Base-by-base conservation (phyloP, 768 basidiomycete species). In the Lanmaoa pseudosensibilis region DNA sequence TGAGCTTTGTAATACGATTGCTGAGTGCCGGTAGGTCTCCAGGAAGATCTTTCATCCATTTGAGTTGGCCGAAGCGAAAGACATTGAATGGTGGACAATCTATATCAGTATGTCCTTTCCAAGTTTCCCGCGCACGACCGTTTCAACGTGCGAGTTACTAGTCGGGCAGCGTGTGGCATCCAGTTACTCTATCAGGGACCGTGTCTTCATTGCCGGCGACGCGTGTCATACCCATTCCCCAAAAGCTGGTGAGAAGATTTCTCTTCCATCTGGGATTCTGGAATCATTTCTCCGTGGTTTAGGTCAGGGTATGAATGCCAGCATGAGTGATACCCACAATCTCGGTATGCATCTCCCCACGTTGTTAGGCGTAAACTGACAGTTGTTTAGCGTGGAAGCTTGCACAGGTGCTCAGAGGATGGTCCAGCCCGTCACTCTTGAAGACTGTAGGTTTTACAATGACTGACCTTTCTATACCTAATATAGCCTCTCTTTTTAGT, bases 301-400 rank as follows among this genome's bases (percentile, higher is more conserved):
- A 84, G 84, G 87, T 15, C 88, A 90, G 67, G 88, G 86, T 12
- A 85, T 88, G 87, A 88, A 88, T 61, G 87, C 86, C 9, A 84
- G 84, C 58, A 88, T 89, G 83, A 84, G 83, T 47, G 88, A 90
- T 64, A 79, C 84, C 18, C 87, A 87, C 58, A 90, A 90, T 63
- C 78, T 90, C 23, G 80, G 84, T 80, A 56, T 41, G 71, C 56
- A 6, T 39, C 11, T 40, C 6, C 30, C 3, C 18, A 4, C 11
- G 3, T 52, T 8, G 15, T 13, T 21, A 10, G 80, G 5, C 80
- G 82, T 66, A 80, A 79, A 16, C 82, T 87, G 81, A 87, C 10
- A 13, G 10, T 19, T 5, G 19, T 38, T 27, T 45, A 73, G 77
- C 74, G 4, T 82, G 81, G 81, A 82, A 83, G 56, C 62, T 83